Conservation (phyloP, 345 rosid genomes). For the Lumnitzera littorea region DNA sequence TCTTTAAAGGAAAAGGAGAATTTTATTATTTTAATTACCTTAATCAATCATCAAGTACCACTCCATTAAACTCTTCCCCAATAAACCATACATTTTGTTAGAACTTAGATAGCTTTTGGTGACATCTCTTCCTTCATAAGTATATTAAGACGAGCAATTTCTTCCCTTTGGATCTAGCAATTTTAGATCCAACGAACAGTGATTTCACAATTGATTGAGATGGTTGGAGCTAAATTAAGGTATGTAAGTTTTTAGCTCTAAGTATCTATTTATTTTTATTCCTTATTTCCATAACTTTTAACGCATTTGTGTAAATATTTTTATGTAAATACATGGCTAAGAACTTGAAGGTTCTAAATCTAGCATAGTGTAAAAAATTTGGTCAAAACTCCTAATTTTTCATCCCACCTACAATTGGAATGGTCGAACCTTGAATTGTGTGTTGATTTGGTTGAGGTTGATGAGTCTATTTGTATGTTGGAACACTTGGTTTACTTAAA, state of each 20-base stretch:
- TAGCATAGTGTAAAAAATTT: background rate
- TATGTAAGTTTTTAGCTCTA: background rate
- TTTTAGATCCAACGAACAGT: background rate
- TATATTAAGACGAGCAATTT: background rate
- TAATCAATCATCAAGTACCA: background rate
- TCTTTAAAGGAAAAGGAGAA: too few relatives aligned
- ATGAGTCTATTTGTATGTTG: background rate
- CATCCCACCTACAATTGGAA: background rate
- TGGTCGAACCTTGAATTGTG: background rate
- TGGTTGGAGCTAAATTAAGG: slow-evolving; percentile 1
- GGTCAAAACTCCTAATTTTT: background rate
- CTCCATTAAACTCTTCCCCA: too few relatives aligned
- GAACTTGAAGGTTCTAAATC: slow-evolving; percentile 2
- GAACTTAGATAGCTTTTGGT: background rate
- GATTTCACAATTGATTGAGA: background rate
- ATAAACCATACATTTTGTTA: background rate
- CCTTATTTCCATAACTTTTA: too few relatives aligned
- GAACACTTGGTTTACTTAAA: background rate
- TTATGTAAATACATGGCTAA: background rate
- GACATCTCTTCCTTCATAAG: background rate
- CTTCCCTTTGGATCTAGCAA: background rate
- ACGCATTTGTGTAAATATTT: background rate
- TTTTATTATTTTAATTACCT: too few relatives aligned
- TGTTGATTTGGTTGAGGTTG: background rate
- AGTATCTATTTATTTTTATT: background rate